Evolutionary conservation across 371 early-diverging fungal species (phyloP), one percentile per base, ranked within the genome.

Genomic region (Sporodiniella umbellata): DNA sequence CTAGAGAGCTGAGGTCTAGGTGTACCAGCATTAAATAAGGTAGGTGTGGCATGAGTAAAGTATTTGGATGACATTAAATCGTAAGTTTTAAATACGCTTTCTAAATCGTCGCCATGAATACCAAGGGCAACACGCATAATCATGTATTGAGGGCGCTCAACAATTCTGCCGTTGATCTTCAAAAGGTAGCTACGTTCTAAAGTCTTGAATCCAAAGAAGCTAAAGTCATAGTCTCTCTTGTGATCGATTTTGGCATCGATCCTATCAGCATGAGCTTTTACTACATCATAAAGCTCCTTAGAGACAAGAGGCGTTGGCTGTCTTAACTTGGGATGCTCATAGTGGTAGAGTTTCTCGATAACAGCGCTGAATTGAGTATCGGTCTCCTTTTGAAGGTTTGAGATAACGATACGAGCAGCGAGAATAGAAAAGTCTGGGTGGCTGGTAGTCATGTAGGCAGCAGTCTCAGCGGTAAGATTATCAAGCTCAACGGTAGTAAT

Each of bases 171-270:
- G 51, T 91, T 82, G 64, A 96, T 86, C 54, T 88, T 83, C 51
- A 99, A 74, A 37, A 99, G 79, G 66, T 99, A 99, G 23, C 94
- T 92, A 23, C 96, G 90, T 68, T 96, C 94, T 17, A 99, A 84
- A 1, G 99, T 99, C 77, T 98, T 98, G 83, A 99, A 94, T 8
- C 99, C 99, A 85, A 99, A 99, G 78, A 88, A 99, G 74, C 90
- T 94, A 79, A 97, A 96, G 54, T 86, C 86, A 68, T 87, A 98
- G 68, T 99, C 99, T 62, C 99, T 89, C 44, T 94, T 89, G 66
- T 95, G 92, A 60, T 93, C 88, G 53, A 99, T 92, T 53, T 93
- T 90, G 11, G 87, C 81, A 78, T 99, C 88, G 52, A 99, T 84
- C 23, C 70, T 69, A 19, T 94, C 96, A 8, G 84, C 81, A 71